Conservation (phyloP, 768 basidiomycete species). For the Pleurotus djamor region DNA sequence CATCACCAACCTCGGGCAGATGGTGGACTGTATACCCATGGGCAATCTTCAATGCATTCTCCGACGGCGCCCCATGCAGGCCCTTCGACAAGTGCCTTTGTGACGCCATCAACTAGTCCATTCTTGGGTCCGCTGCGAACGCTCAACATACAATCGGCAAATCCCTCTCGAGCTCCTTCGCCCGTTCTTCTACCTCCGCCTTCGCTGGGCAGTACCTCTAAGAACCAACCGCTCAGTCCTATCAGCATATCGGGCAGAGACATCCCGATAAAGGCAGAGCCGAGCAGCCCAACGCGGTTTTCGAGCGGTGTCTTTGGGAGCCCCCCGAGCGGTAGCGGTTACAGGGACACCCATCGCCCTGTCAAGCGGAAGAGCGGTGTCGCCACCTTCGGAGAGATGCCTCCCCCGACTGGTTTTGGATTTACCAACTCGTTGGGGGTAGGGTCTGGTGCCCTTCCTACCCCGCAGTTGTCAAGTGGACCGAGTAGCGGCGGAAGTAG, state of each 20-base stretch:
- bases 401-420: not conserved
- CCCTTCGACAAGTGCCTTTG: conserved; percentile 12
- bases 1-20: conserved; percentile 19
- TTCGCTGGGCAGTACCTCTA: not conserved
- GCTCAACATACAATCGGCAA: conserved; percentile 70
- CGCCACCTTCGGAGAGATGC: conserved; percentile 3
- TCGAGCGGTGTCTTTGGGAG: not conserved
- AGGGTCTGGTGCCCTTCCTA: conserved; percentile 29
- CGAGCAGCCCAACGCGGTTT: conserved; percentile 15
- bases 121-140: conserved; percentile 79
- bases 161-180: conserved; percentile 69
- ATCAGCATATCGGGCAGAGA: conserved; percentile 7
- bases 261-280: conserved; percentile 21
- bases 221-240: conserved; percentile 16
- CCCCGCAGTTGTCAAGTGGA: conserved; percentile 64
- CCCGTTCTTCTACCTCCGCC: conserved; percentile 66
- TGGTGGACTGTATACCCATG: conserved; percentile 15
- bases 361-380: not conserved
- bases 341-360: conserved; percentile 4
- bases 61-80: conserved; percentile 29
- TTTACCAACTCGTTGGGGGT: not conserved
- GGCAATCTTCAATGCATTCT: conserved; percentile 23
- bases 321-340: not conserved
- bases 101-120: conserved; percentile 76
- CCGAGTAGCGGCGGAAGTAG: conserved; percentile 65